These are phyloP conservation scores for Dactylonectria macrodidyma DNA, from an alignment of 2,329 filamentous ascomycete genomes.

Conservation along the genomic window DNA sequence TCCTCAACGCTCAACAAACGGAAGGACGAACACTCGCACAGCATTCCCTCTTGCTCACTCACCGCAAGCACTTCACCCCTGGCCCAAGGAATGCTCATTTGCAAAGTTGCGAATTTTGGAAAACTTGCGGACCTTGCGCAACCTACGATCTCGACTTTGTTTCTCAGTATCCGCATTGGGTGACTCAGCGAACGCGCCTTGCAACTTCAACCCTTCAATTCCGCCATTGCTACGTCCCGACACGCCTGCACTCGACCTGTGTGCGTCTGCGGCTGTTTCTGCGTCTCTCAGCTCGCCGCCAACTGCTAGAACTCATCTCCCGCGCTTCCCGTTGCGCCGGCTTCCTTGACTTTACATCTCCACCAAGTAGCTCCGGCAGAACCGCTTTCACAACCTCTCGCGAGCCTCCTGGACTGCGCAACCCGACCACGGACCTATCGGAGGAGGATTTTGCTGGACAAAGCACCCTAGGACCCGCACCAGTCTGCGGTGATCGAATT, in stretches of 20 bases:
- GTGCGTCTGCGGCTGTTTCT: constrained; percentile 24
- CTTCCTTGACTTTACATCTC: constrained; percentile 20
- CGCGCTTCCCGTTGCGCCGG: constrained; percentile 19
- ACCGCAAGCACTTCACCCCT: neutral
- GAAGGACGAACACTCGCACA: neutral
- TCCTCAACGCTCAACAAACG: constrained; percentile 23
- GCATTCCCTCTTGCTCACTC: constrained; percentile 8
- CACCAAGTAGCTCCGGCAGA: constrained; percentile 6
- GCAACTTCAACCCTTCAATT: constrained; percentile 24
- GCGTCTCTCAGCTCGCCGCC: constrained; percentile 27
- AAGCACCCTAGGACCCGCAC: constrained; percentile 21
- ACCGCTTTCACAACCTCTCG: constrained; percentile 13
- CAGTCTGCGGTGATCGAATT: constrained; percentile 26
- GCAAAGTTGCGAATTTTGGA: constrained; percentile 16
- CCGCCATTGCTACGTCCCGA: constrained; percentile 21
- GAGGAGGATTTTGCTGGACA: constrained; percentile 17
- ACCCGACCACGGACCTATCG: constrained; percentile 10
- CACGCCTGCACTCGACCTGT: constrained; percentile 16
- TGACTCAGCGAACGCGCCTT: constrained; percentile 35
- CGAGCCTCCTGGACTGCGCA: constrained; percentile 21
- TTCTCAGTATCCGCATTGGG: constrained; percentile 25
- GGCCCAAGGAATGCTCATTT: neutral
- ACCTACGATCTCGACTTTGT: constrained; percentile 15
- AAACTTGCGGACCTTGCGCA: constrained; percentile 12
- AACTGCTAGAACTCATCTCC: constrained; percentile 21